Evolutionary conservation across 441 rosid genomes (phyloP).

Genomic region (Metrosideros polymorpha): DNA sequence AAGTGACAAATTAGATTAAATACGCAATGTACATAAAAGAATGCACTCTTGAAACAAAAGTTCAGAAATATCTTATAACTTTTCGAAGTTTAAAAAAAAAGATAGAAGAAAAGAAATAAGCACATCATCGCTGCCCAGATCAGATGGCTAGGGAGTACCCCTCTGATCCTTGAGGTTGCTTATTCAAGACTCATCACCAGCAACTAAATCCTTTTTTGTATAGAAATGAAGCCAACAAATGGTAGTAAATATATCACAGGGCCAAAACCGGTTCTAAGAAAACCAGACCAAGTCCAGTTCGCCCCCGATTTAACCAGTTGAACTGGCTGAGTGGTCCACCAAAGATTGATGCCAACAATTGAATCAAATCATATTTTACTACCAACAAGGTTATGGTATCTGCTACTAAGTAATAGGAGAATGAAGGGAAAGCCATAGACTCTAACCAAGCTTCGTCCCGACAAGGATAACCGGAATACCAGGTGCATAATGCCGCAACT

Average conservation of each 20-base stretch:
- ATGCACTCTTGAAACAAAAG: background rate
- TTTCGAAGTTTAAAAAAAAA: background rate
- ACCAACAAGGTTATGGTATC: background rate
- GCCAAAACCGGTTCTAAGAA: background rate
- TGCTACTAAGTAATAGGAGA: background rate
- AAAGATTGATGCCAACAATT: background rate
- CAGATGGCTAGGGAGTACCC: background rate
- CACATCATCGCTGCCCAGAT: background rate
- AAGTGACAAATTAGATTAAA: background rate
- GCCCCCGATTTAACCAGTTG: background rate
- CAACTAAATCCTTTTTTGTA: background rate
- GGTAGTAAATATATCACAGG: background rate
- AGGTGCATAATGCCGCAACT: background rate
- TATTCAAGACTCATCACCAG: background rate
- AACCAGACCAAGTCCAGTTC: background rate
- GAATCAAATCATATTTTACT: background rate
- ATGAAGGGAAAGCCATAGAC: background rate
- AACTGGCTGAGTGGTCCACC: background rate
- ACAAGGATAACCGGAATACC: background rate
- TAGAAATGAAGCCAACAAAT: background rate
- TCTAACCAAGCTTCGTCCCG: background rate
- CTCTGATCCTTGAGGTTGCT: background rate
- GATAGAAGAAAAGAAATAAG: background rate
- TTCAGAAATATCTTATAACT: background rate
- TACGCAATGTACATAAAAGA: background rate